Base-by-base conservation (phyloP, 2,329 filamentous ascomycete species). In the Parastagonospora avenae region DNA sequence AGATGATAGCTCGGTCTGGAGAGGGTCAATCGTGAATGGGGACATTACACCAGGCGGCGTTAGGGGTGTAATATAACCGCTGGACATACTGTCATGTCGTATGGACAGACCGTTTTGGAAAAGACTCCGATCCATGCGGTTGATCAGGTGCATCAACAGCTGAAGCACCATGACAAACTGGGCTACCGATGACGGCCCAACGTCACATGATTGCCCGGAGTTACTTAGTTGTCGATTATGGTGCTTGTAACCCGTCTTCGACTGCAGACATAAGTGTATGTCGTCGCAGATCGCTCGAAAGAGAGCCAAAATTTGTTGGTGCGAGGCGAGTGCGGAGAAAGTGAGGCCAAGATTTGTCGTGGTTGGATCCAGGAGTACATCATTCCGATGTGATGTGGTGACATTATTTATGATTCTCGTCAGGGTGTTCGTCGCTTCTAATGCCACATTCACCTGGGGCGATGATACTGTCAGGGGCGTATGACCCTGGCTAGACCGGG, bases 91-190 rank as follows among this genome's bases (percentile, higher is more conserved):
- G 19, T 24, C 19, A 24, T 24, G 19, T 5, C 19, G 19, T 24
- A 24, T 24, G 3, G 19, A 24, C 19, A 24, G 19, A 24, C 19
- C 19, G 19, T 24, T 24, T 24, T 24, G 19, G 19, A 24, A 24
- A 36, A 48, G 46, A 24, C 46, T 48, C 8, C 46, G 37, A 32
- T 28, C 38, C 16, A 48, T 33, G 8, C 46, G 37, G 15, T 48
- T 48, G 37, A 48, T 10, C 16, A 48, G 30, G 32, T 48, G 46
- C 28, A 48, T 42, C 3, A 48, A 11, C 4, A 48, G 27, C 38
- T 48, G 46, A 11, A 48, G 32, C 19, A 48, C 46, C 37, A 42
- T 48, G 28, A 48, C 24, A 12, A 42, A 48, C 33, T 48, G 37
- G 24, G 46, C 46, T 36, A 19, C n/a, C 8, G 37, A 43, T 5